Evolutionary conservation across 208 protist genomes (phyloP).

Genomic region (Trypanosoma congolense): DNA sequence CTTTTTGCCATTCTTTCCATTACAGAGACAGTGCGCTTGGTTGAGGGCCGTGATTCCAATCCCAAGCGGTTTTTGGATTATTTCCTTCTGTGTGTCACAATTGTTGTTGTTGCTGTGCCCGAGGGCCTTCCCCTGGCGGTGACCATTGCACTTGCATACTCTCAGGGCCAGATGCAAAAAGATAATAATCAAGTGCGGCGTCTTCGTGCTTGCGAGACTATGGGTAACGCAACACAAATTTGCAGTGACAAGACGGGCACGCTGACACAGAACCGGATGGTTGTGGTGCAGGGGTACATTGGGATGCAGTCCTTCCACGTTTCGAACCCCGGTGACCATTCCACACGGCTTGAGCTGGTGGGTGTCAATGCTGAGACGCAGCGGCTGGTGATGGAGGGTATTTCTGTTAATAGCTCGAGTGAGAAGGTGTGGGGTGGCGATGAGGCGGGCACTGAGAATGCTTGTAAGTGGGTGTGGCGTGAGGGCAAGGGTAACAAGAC

Average conservation of each 20-base stretch:
- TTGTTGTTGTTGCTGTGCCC: slow-evolving; percentile 97
- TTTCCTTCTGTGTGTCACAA: slow-evolving; percentile 92
- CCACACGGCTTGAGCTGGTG: slow-evolving; percentile 26
- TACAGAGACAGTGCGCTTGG: slow-evolving; percentile 46
- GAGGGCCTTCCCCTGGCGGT: slow-evolving; percentile 96
- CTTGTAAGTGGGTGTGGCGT: slow-evolving; percentile 58
- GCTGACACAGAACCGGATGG: slow-evolving; percentile 97
- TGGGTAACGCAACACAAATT: slow-evolving; percentile 96
- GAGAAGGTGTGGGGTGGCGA: slow-evolving; percentile 49
- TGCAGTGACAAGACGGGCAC: slow-evolving; percentile 99
- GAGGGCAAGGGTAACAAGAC: slow-evolving; percentile 84
- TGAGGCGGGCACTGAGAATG: slow-evolving; percentile 32
- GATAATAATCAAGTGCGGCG: slow-evolving; percentile 98
- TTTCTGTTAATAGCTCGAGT: slow-evolving; percentile 77
- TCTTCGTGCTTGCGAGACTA: slow-evolving; percentile 96
- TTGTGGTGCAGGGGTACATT: slow-evolving; percentile 87
- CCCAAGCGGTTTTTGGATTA: slow-evolving; percentile 63
- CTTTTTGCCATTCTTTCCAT: slow-evolving; percentile 53
- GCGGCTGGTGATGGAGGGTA: slow-evolving; percentile 32
- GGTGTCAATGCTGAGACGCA: slow-evolving; percentile 11
- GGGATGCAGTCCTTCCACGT: slow-evolving; percentile 49
- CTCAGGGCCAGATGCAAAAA: slow-evolving; percentile 97
- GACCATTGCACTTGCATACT: slow-evolving; percentile 98
- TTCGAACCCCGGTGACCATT: slow-evolving; percentile 48
- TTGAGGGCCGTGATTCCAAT: slow-evolving; percentile 21